Percentiles rank a stretch among this genome's conserved stretches.
These are phyloP conservation scores for Boletus rex-veris DNA, from an alignment of 768 basidiomycete species.

Conservation along the genomic window DNA sequence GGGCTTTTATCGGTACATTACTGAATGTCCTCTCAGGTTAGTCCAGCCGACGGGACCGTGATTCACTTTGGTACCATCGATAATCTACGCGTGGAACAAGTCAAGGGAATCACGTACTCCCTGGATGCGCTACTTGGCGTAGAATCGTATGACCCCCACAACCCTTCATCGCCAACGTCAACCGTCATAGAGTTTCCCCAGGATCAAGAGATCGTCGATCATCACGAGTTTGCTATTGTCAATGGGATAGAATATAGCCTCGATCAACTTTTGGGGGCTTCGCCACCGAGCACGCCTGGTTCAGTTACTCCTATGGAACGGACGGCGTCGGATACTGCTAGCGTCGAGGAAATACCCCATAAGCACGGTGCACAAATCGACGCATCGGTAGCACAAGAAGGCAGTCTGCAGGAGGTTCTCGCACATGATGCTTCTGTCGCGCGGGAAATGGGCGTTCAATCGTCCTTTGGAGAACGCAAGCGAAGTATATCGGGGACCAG, in stretches of 20 bases:
- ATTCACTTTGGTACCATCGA: slow-evolving; percentile 88
- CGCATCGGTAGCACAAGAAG: slow-evolving; percentile 65
- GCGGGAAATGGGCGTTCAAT: slow-evolving; percentile 60
- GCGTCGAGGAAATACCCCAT: slow-evolving; percentile 33
- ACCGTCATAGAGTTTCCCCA: slow-evolving; percentile 39
- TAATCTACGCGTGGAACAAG: slow-evolving; percentile 82
- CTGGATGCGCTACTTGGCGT: slow-evolving; percentile 89
- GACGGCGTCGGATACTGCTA: slow-evolving; percentile 19
- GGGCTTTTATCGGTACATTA: not conserved
- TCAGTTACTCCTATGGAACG: slow-evolving; percentile 30
- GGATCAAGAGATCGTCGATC: slow-evolving; percentile 64
- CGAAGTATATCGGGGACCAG: slow-evolving; percentile 42
- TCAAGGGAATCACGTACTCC: slow-evolving; percentile 97
- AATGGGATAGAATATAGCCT: slow-evolving; percentile 97
- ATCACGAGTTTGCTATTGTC: slow-evolving; percentile 91
- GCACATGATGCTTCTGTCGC: slow-evolving; percentile 72
- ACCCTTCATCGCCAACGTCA: slow-evolving; percentile 40
- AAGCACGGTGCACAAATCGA: slow-evolving; percentile 72
- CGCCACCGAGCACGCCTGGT: slow-evolving; percentile 40
- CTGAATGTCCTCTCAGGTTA: slow-evolving; percentile 51
- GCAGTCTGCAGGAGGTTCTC: slow-evolving; percentile 51
- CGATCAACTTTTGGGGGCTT: slow-evolving; percentile 76
- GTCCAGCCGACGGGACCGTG: slow-evolving; percentile 91
- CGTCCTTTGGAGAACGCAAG: slow-evolving; percentile 32
- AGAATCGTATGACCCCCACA: slow-evolving; percentile 44